These are phyloP conservation scores for Rhodotorula babjevae DNA, from an alignment of 768 basidiomycete species.

Conservation along the genomic window DNA sequence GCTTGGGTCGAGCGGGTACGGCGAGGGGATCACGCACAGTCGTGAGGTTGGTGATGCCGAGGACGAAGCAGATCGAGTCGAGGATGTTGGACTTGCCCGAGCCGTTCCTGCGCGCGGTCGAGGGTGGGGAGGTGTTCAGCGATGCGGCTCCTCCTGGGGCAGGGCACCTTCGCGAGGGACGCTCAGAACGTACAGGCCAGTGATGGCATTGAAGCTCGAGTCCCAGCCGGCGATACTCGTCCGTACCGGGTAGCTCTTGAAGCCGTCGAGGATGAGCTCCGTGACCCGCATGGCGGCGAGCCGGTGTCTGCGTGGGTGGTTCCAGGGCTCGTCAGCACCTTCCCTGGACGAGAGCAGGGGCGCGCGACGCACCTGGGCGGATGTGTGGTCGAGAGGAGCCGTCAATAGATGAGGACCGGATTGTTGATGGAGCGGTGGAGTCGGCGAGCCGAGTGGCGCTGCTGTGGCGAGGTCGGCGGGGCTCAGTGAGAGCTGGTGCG, in stretches of 20 bases:
- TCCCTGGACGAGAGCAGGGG: no score
- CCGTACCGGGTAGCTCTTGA: slow-evolving; percentile 91
- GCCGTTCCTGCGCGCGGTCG: slow-evolving; percentile 55
- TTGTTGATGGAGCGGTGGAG: no score
- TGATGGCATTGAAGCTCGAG: slow-evolving; percentile 92
- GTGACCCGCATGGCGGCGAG: slow-evolving; percentile 72
- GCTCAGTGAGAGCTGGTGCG: no score
- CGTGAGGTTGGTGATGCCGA: slow-evolving; percentile 96
- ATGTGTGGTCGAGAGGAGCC: no score
- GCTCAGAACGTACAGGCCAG: slow-evolving; percentile 44
- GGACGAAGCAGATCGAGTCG: slow-evolving; percentile 97
- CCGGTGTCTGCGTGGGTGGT: not conserved
- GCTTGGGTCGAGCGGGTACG: not conserved
- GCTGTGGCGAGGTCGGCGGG: no score
- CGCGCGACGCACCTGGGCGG: no score
- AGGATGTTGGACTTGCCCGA: slow-evolving; percentile 99
- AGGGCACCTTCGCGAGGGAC: no score
- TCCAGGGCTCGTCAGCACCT: no score
- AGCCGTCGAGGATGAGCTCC: slow-evolving; percentile 92
- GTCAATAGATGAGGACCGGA: no score
- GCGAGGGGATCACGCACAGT: slow-evolving; percentile 54
- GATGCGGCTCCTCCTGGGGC: no score
- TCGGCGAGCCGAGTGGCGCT: no score
- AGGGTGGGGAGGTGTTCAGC: not conserved
- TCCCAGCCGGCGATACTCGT: slow-evolving; percentile 98